Evolutionary conservation across 73 alveolate genomes (phyloP).

Genomic region (Tetrahymena elliotti): DNA sequence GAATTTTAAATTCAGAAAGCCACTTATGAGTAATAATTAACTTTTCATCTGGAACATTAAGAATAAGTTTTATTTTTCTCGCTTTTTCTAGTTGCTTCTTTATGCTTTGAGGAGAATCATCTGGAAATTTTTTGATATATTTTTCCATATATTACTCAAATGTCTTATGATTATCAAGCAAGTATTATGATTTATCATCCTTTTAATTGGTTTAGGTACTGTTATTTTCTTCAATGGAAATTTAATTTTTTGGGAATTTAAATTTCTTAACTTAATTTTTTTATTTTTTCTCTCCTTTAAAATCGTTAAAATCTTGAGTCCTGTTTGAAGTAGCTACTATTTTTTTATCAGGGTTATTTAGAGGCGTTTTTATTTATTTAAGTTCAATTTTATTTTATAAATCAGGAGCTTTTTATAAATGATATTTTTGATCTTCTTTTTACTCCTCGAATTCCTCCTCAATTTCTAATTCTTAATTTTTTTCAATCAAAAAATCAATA

Average conservation of each 20-base stretch:
- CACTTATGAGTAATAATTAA: neutral
- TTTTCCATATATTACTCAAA: neutral
- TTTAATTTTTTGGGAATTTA: neutral
- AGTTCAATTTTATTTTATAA: neutral
- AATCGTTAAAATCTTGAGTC: neutral
- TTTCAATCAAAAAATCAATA: neutral
- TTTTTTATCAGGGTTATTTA: neutral
- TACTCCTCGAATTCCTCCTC: neutral
- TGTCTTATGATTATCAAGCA: neutral
- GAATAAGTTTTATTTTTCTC: neutral
- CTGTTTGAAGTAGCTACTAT: neutral
- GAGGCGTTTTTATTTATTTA: neutral
- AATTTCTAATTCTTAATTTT: neutral
- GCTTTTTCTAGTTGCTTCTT: neutral
- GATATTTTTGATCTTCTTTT: neutral
- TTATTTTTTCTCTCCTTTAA: neutral
- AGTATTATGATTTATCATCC: neutral
- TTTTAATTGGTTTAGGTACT: neutral
- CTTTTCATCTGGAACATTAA: neutral
- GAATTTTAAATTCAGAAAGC: neutral
- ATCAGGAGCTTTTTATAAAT: too few relatives aligned
- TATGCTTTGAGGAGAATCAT: neutral
- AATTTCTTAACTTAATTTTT: neutral
- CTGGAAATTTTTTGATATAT: neutral
- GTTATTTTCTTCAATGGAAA: neutral